Percentiles rank a stretch among this genome's conserved stretches.
Evolutionary conservation across 306 rosid genomes (phyloP).

Genomic region (Crataegus laevigata): DNA sequence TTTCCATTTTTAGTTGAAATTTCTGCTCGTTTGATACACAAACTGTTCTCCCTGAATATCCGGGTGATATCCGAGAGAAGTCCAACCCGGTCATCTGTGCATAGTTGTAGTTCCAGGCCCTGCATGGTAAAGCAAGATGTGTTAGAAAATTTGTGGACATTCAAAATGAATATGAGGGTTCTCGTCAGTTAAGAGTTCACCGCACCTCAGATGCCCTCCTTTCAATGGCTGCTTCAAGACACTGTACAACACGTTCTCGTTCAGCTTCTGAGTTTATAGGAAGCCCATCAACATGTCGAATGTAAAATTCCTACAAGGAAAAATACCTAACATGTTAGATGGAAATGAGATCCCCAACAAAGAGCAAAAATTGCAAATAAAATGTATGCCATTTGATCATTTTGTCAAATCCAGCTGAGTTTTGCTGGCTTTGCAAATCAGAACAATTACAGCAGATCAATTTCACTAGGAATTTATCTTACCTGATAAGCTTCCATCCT

Average conservation of each 20-base stretch:
- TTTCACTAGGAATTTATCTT: neutral
- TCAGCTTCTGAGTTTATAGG: conserved; percentile 92
- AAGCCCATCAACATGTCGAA: conserved; percentile 81
- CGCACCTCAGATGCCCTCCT: conserved; percentile 80
- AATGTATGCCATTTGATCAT: neutral
- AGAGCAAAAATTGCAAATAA: neutral
- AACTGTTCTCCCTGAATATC: conserved; percentile 85
- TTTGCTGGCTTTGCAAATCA: neutral
- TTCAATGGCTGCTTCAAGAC: conserved; percentile 95
- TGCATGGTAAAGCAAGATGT: conserved; percentile 31
- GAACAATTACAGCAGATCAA: neutral
- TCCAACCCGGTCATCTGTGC: conserved; percentile 72
- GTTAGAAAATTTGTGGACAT: neutral
- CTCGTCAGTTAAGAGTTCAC: neutral
- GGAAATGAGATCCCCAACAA: neutral
- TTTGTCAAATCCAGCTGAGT: neutral
- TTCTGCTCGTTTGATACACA: conserved; percentile 81
- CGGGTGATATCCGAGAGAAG: conserved; percentile 93
- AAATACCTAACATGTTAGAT: neutral
- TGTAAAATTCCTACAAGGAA: conserved; percentile 64
- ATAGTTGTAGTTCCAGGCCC: conserved; percentile 84
- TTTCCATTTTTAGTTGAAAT: conserved; percentile 67
- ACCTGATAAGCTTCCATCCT: conserved; percentile 86
- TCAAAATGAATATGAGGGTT: neutral
- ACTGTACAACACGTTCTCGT: conserved; percentile 68